Evolutionary conservation across 139 green algal genomes (phyloP).

Genomic region (Mychonastes homosphaera): DNA sequence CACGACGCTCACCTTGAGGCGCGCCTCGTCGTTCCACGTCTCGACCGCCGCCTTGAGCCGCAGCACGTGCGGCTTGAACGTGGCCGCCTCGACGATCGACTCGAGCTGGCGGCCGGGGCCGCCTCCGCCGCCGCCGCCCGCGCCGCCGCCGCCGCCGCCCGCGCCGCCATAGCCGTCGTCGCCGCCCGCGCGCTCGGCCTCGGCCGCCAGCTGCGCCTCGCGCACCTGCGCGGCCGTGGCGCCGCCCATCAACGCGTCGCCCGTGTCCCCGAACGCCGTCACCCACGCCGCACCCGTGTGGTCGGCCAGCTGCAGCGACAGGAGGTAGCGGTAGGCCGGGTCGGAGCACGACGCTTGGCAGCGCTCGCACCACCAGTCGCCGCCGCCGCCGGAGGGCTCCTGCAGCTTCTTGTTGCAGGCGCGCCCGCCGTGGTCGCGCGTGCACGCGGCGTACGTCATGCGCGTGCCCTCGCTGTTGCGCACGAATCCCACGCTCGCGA

Average conservation of each 20-base stretch:
- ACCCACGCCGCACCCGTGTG: constrained; percentile 42
- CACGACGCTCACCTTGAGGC: constrained; percentile 52
- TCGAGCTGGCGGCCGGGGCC: background rate
- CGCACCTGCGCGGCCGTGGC: constrained; percentile 26
- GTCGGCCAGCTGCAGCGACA: constrained; percentile 30
- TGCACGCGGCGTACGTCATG: constrained; percentile 54
- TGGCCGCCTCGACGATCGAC: background rate
- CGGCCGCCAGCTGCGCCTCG: constrained; percentile 19
- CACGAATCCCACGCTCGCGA: background rate
- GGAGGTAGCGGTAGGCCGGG: constrained; percentile 38
- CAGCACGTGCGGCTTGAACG: constrained; percentile 17
- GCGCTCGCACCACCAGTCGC: constrained; percentile 26
- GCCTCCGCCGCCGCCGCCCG: background rate
- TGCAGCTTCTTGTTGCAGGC: constrained; percentile 72
- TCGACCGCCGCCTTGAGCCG: constrained; percentile 60
- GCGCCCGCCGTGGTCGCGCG: constrained; percentile 37
- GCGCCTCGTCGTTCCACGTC: constrained; percentile 78
- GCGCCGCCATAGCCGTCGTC: background rate
- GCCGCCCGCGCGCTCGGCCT: background rate
- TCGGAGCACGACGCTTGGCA: constrained; percentile 15
- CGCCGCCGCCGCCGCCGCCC: background rate
- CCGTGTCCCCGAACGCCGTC: constrained; percentile 47
- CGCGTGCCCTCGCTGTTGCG: constrained; percentile 20
- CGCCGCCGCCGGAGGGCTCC: constrained; percentile 19
- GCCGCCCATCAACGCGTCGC: constrained; percentile 28